Base-by-base conservation (phyloP, 768 basidiomycete species). In the Leccinum ochraceum region DNA sequence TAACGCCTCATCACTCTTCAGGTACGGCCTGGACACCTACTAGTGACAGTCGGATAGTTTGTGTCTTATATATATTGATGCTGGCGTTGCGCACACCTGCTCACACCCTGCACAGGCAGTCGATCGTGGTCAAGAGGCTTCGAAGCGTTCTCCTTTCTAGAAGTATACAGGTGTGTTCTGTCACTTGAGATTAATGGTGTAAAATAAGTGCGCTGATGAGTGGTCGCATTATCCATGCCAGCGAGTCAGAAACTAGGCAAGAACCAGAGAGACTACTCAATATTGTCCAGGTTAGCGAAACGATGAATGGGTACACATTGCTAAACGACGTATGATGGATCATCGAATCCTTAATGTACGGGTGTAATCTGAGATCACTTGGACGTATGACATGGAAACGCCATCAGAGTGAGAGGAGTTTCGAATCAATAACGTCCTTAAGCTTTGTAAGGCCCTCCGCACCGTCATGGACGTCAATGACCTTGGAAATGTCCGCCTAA, bases 381-480 rank as follows among this genome's bases (percentile, higher is more conserved):
- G 37, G 49, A 50, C 22, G 48, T 24, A 36, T 39, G 22, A 53
- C 49, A 57, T 6, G 46, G 6, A 10, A 53, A 22, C 16, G 14
- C 20, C 28, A 32, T 58, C 53, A 72, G n/a, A 58, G 64, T 17
- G 55, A 36, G 32, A 72, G 66, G 37, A 94, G 76, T 61, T 85
- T 84, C 11, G 83, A 74, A 65, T 95, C 86, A 48, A 97, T 81
- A 13, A 67, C 72, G 42, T 89, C 24, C 24, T 86, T 87, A n/a
- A n/a, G n/a, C n/a, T n/a, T n/a, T 22, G 93, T 95, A 32, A 97
- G 78, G 49, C 84, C 81, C 64, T 95, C 94, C 3, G 88, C 81
- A 1, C 91, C 93, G 58, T 96, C 94, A 28, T 86, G 76, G 34
- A 94, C 77, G 64, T 95, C 92, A 57, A 96, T 82, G 6, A 92